These are phyloP conservation scores for Beauveria sp. DNA, from an alignment of 2,329 filamentous ascomycete genomes.

Conservation along the genomic window DNA sequence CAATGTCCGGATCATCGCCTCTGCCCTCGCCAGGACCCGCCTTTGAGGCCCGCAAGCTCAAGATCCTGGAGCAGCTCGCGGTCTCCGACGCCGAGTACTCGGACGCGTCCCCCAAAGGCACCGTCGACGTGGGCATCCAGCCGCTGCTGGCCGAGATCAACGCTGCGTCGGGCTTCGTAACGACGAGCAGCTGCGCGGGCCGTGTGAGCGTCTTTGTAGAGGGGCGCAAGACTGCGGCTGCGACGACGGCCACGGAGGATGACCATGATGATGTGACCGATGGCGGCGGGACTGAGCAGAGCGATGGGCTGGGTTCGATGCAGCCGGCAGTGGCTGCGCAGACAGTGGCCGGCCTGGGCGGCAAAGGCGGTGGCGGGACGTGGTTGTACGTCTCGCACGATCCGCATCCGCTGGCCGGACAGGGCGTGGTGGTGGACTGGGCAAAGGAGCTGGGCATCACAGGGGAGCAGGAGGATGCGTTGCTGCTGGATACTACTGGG, in stretches of 20 bases:
- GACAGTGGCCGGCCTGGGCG: conserved; percentile 57
- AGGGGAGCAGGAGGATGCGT: not conserved
- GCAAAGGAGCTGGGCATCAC: conserved; percentile 21
- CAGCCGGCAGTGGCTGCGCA: not conserved
- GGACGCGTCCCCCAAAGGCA: conserved; percentile 84
- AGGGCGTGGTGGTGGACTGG: conserved; percentile 23
- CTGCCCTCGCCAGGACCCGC: conserved; percentile 24
- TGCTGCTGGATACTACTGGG: conserved; percentile 16
- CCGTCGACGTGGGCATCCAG: conserved; percentile 71
- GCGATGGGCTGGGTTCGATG: not conserved
- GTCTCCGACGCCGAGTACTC: conserved; percentile 64
- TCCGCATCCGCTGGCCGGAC: conserved; percentile 39
- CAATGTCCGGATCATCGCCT: not conserved
- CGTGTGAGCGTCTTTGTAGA: conserved; percentile 83
- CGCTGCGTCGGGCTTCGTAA: conserved; percentile 64
- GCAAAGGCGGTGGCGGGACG: conserved; percentile 74
- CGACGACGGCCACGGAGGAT: not conserved
- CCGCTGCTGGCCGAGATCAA: conserved; percentile 77
- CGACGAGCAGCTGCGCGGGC: conserved; percentile 89
- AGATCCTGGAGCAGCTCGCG: conserved; percentile 63
- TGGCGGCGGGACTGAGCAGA: conserved; percentile 12
- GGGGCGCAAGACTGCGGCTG: conserved; percentile 44
- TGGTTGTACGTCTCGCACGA: conserved; percentile 91
- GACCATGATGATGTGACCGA: not conserved
- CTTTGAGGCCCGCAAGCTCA: conserved; percentile 58